These are phyloP conservation scores for Pseudotsuga menziesii DNA, from an alignment of 75 land plant genomes.

Conservation along the genomic window DNA sequence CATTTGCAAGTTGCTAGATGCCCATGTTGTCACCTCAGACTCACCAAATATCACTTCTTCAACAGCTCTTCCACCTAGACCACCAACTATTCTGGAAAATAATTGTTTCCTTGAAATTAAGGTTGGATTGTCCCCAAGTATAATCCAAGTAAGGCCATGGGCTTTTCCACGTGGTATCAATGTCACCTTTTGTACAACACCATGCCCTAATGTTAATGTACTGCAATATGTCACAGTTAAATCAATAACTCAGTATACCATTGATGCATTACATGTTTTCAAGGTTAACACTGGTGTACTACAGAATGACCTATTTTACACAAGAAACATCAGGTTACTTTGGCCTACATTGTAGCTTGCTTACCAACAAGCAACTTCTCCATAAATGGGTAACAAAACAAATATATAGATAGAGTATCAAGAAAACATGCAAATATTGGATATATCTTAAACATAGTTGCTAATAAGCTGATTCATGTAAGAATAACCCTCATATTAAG, in stretches of 20 bases:
- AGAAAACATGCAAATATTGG: too few relatives aligned
- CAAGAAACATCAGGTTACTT: background rate
- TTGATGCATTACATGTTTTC: background rate
- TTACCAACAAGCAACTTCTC: background rate
- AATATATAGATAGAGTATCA: too few relatives aligned
- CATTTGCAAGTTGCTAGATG: too few relatives aligned
- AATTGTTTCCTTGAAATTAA: too few relatives aligned
- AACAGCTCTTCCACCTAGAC: too few relatives aligned
- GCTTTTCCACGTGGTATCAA: slow-evolving; percentile 93
- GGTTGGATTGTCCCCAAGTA: too few relatives aligned
- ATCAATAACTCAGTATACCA: background rate
- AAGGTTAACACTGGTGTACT: background rate
- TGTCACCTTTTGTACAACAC: slow-evolving; percentile 92
- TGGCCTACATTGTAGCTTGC: background rate
- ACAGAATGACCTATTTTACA: background rate
- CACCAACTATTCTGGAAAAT: too few relatives aligned
- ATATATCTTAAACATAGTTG: too few relatives aligned
- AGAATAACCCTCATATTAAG: too few relatives aligned
- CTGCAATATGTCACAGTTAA: background rate
- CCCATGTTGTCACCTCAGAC: too few relatives aligned
- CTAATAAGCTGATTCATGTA: too few relatives aligned
- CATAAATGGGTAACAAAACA: background rate
- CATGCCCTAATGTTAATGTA: slow-evolving; percentile 94
- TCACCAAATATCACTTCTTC: too few relatives aligned
- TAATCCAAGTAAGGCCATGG: slow-evolving; percentile 77